phyloP scores from a whole-genome alignment of 2,329 filamentous ascomycete species.

The Penicillium glabrum region DNA sequence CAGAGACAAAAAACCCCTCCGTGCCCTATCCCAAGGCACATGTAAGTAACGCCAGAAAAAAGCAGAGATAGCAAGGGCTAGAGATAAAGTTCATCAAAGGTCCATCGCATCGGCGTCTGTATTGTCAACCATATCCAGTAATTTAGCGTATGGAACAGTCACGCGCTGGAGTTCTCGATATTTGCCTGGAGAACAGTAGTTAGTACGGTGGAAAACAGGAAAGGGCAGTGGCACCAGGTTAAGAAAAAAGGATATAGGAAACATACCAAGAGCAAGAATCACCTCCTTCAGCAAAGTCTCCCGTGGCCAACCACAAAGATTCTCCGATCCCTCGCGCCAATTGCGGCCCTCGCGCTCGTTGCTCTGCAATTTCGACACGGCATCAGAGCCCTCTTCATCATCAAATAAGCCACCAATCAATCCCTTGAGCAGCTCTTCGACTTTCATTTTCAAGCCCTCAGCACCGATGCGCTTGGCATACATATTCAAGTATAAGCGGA shows the following conservation, averaged over 20 bases:
- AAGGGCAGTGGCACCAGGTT: background rate
- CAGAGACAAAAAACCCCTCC: slow-evolving; percentile 11
- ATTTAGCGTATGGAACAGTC: slow-evolving; percentile 88
- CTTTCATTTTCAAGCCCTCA: slow-evolving; percentile 82
- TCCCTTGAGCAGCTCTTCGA: slow-evolving; percentile 84
- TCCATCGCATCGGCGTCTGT: slow-evolving; percentile 38
- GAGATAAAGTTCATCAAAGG: slow-evolving; percentile 22
- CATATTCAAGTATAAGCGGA: slow-evolving; percentile 93
- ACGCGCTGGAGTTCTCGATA: slow-evolving; percentile 90
- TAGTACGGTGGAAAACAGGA: slow-evolving; percentile 11
- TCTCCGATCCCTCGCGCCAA: slow-evolving; percentile 55
- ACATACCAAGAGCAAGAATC: slow-evolving; percentile 84
- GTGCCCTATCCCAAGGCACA: slow-evolving; percentile 7
- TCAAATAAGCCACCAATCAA: slow-evolving; percentile 70
- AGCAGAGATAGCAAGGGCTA: background rate
- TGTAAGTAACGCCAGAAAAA: slow-evolving; percentile 20
- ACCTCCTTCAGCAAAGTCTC: slow-evolving; percentile 86
- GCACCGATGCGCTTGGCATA: slow-evolving; percentile 94
- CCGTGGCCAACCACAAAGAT: slow-evolving; percentile 87
- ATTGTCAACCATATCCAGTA: slow-evolving; percentile 60
- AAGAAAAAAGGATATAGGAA: background rate
- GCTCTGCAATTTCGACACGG: slow-evolving; percentile 23
- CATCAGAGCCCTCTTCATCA: slow-evolving; percentile 55
- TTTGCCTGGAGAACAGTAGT: slow-evolving; percentile 65
- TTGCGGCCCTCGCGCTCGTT: slow-evolving; percentile 46